phyloP scores from a whole-genome alignment of 1,284 basidiomycete species.

The Rhodotorula sp. region DNA sequence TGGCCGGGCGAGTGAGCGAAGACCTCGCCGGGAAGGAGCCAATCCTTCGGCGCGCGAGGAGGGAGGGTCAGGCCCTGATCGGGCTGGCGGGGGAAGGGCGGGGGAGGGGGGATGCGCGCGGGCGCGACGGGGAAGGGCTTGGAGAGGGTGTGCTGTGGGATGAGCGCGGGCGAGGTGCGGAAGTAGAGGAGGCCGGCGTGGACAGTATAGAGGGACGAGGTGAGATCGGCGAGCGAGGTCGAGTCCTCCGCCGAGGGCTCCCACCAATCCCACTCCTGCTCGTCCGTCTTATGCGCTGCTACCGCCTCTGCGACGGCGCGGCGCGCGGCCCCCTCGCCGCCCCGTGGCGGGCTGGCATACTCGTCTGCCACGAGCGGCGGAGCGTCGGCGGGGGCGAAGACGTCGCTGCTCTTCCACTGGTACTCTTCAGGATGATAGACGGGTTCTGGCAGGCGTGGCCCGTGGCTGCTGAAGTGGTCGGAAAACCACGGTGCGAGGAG shows the following conservation, averaged over 20 bases:
- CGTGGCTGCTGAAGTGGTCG: not conserved
- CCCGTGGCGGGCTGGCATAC: not conserved
- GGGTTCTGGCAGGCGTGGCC: constrained; percentile 12
- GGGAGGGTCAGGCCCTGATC: constrained; percentile 8
- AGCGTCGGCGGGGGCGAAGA: constrained; percentile 24
- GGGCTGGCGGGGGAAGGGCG: not conserved
- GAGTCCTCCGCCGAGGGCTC: constrained; percentile 2
- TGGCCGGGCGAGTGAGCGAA: constrained; percentile 9
- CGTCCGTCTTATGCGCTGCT: not conserved
- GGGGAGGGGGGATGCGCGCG: not conserved
- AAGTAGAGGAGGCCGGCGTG: constrained; percentile 34
- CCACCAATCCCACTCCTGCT: constrained; percentile 27
- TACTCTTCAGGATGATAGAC: constrained; percentile 22
- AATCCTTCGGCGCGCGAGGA: constrained; percentile 6
- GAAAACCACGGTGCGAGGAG: constrained; percentile 15
- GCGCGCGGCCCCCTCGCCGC: not conserved
- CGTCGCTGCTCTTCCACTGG: not conserved
- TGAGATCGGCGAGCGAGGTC: constrained; percentile 3
- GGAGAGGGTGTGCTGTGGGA: not conserved
- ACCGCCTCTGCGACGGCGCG: not conserved
- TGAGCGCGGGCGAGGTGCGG: constrained; percentile 11
- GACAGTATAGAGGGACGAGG: constrained; percentile 11
- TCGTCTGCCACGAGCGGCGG: constrained; percentile 20
- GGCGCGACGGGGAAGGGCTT: constrained; percentile 11
- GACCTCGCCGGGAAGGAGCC: constrained; percentile 27